These are phyloP conservation scores for Penicillium concentricum DNA, from an alignment of 2,329 filamentous ascomycete genomes.

Conservation along the genomic window DNA sequence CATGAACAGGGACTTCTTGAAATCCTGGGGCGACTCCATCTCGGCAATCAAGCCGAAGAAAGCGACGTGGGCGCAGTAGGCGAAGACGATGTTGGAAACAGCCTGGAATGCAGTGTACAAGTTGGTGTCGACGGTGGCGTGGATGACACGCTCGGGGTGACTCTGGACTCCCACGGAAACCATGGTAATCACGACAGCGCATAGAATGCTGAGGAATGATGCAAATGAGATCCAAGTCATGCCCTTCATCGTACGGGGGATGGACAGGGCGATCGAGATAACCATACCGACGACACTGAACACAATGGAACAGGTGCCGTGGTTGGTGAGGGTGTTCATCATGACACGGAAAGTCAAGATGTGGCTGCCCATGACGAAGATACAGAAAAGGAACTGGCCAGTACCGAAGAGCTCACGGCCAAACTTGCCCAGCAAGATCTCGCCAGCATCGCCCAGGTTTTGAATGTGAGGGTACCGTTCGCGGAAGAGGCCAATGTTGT, in stretches of 20 bases:
- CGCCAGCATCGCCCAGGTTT: conserved; percentile 67
- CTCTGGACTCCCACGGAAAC: conserved; percentile 60
- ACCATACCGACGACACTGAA: conserved; percentile 61
- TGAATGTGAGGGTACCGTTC: conserved; percentile 58
- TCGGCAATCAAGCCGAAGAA: conserved; percentile 68
- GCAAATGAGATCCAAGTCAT: conserved; percentile 62
- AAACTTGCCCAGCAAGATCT: conserved; percentile 59
- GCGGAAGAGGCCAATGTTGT: conserved; percentile 60
- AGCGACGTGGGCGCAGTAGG: conserved; percentile 66
- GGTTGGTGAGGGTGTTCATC: conserved; percentile 62
- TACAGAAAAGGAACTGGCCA: conserved; percentile 63
- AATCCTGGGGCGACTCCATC: conserved; percentile 60
- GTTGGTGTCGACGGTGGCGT: conserved; percentile 41
- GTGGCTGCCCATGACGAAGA: conserved; percentile 70
- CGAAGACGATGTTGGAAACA: conserved; percentile 69
- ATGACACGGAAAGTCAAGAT: conserved; percentile 68
- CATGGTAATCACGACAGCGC: conserved; percentile 66
- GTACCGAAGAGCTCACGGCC: conserved; percentile 63
- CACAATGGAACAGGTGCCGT: conserved; percentile 62
- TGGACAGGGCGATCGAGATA: conserved; percentile 48
- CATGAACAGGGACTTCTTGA: conserved; percentile 61
- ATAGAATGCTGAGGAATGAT: conserved; percentile 61
- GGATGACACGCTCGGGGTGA: conserved; percentile 39
- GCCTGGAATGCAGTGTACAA: conserved; percentile 60
- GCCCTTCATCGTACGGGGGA: conserved; percentile 61